These are phyloP conservation scores for Venturia carpophila DNA, from an alignment of 2,329 filamentous ascomycete species.

Conservation along the genomic window DNA sequence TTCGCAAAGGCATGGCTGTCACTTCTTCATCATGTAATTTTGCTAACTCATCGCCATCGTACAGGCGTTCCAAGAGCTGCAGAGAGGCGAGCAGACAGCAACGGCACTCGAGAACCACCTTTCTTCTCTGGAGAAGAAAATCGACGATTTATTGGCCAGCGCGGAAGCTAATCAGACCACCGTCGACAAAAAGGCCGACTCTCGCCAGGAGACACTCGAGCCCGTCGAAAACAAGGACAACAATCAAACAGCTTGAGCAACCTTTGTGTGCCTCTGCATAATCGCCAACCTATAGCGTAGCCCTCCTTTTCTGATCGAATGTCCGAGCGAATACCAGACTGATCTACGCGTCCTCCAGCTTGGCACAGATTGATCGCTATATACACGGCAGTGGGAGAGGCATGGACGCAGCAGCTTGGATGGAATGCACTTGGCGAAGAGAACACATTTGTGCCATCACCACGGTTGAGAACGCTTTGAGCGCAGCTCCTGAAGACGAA, in stretches of 20 bases:
- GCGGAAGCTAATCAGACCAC: slow-evolving; percentile 36
- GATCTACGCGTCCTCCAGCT: too few species aligned
- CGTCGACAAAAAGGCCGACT: slow-evolving; percentile 21
- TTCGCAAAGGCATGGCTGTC: not conserved
- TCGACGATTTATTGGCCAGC: slow-evolving; percentile 45
- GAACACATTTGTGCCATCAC: too few species aligned
- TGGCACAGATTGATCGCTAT: too few species aligned
- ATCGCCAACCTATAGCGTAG: not conserved
- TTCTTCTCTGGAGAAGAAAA: slow-evolving; percentile 46
- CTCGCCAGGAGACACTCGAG: slow-evolving; percentile 4
- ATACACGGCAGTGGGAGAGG: too few species aligned
- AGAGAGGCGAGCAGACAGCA: slow-evolving; percentile 49
- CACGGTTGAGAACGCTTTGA: too few species aligned
- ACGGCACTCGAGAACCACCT: slow-evolving; percentile 48
- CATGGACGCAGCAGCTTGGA: too few species aligned
- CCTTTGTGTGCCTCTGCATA: not conserved
- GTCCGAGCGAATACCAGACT: too few species aligned
- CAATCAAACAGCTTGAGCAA: not conserved
- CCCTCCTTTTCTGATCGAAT: not conserved
- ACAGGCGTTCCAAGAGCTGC: slow-evolving; percentile 44
- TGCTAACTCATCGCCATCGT: not conserved
- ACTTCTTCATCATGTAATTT: not conserved
- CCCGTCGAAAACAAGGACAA: not conserved
- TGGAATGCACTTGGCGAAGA: too few species aligned
- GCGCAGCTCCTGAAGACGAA: too few species aligned